These are phyloP conservation scores for Podospora tetraspora DNA, from an alignment of 495 filamentous ascomycete species.

Conservation along the genomic window DNA sequence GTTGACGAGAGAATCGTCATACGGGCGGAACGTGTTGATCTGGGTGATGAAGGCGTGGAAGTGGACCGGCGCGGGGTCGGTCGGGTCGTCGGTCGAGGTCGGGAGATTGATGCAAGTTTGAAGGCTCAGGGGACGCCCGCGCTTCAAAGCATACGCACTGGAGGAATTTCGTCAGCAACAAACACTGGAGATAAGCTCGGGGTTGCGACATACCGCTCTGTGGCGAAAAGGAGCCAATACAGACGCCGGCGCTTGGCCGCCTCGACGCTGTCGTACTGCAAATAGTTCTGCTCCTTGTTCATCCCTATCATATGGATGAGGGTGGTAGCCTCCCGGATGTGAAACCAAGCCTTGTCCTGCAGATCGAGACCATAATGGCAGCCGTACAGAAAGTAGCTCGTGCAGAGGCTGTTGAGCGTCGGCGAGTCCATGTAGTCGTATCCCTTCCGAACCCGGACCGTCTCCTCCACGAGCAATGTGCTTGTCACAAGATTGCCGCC, in stretches of 20 bases:
- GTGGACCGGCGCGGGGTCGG: conserved; percentile 45
- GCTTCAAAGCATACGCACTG: conserved; percentile 69
- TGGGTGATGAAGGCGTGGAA: conserved; percentile 60
- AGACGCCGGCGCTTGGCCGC: conserved; percentile 52
- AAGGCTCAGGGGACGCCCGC: conserved; percentile 57
- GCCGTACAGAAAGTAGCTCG: conserved; percentile 76
- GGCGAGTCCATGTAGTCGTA: conserved; percentile 67
- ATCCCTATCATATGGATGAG: conserved; percentile 53
- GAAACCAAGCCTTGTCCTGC: conserved; percentile 68
- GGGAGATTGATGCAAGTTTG: conserved; percentile 58
- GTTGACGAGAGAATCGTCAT: conserved; percentile 63
- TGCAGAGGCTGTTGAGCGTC: conserved; percentile 62
- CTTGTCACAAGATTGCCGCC: conserved; percentile 51
- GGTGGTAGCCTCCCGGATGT: conserved; percentile 66
- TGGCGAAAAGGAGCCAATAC: conserved; percentile 68
- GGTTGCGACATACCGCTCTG: conserved; percentile 53
- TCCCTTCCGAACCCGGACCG: conserved; percentile 66
- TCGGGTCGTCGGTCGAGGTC: conserved; percentile 58
- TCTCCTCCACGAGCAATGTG: conserved; percentile 68
- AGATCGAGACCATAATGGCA: conserved; percentile 67
- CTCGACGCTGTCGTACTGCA: conserved; percentile 50
- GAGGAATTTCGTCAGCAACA: conserved; percentile 18
- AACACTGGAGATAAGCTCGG: neutral
- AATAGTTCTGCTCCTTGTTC: conserved; percentile 57
- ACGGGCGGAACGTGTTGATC: conserved; percentile 63